Conservation (phyloP, 495 filamentous ascomycete species). For the Amphirosellinia nigrospora region DNA sequence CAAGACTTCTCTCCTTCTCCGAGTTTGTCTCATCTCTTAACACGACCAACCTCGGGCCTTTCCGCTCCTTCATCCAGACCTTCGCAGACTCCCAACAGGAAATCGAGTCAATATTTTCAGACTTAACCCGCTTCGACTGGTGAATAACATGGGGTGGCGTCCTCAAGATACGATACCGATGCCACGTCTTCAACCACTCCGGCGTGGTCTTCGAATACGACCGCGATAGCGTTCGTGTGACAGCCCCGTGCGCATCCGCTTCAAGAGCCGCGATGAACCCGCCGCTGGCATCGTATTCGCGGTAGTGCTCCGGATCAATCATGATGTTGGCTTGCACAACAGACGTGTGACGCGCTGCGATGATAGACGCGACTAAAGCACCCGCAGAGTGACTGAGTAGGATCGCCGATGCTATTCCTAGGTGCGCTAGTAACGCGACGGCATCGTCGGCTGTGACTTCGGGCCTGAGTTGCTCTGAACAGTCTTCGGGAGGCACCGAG, state of each 20-base stretch:
- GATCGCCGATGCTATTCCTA: not conserved
- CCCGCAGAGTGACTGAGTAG: constrained; percentile 19
- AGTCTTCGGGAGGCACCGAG: constrained; percentile 9
- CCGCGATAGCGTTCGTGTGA: not conserved
- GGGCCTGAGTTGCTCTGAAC: not conserved
- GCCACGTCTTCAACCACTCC: constrained; percentile 20
- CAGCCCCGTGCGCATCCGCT: not conserved
- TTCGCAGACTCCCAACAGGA: constrained; percentile 17
- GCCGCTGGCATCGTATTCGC: constrained; percentile 2
- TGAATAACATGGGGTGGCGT: constrained; percentile 5
- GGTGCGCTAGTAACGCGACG: constrained; percentile 1
- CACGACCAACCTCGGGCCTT: constrained; percentile 11
- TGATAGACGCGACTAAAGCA: not conserved
- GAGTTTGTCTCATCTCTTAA: constrained; percentile 15
- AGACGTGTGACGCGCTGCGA: not conserved
- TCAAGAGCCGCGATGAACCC: constrained; percentile 9
- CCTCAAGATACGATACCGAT: constrained; percentile 19
- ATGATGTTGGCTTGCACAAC: constrained; percentile 8
- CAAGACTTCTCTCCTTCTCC: constrained; percentile 24
- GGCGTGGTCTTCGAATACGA: constrained; percentile 14
- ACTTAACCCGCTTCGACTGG: constrained; percentile 12
- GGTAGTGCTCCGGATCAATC: constrained; percentile 15
- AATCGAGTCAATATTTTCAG: constrained; percentile 1
- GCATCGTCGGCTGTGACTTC: constrained; percentile 14
- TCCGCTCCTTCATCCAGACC: constrained; percentile 14